Evolutionary conservation across 2,329 filamentous ascomycete species (phyloP).

Genomic region (Chalara sp.): DNA sequence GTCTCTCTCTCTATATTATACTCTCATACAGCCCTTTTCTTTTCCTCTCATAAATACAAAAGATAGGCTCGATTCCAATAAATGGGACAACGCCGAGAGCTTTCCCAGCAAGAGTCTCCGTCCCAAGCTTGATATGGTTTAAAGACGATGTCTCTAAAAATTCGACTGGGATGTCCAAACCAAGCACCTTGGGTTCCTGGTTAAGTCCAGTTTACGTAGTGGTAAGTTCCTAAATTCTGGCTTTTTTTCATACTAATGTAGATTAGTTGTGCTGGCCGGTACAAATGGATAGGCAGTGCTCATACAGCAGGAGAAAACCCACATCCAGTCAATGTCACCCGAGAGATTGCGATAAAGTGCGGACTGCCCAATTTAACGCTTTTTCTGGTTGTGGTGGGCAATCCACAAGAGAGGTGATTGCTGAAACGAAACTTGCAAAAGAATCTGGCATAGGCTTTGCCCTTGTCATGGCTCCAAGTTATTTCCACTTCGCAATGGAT

Average conservation of each 20-base stretch:
- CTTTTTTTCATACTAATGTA: constrained; percentile 31
- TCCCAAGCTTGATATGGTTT: no score
- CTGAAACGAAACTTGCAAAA: constrained; percentile 29
- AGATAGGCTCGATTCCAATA: no score
- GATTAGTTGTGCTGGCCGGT: no score
- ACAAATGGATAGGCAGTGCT: no score
- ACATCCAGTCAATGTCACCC: constrained; percentile 31
- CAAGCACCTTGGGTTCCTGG: constrained; percentile 14
- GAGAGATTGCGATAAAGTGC: constrained; percentile 26
- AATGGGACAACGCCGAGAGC: no score
- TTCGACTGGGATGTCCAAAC: constrained; percentile 14
- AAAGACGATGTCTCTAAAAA: no score
- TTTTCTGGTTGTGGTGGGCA: constrained; percentile 34
- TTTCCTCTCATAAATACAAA: no score
- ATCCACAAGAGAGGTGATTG: constrained; percentile 34
- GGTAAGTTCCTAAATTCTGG: constrained; percentile 29
- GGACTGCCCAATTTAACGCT: constrained; percentile 29
- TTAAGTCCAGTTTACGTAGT: constrained; percentile 14
- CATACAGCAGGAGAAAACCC: no score
- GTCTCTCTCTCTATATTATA: no score
- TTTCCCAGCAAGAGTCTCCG: no score
- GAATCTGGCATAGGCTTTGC: constrained; percentile 32
- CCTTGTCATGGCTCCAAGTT: constrained; percentile 32
- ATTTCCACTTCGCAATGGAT: constrained; percentile 34
- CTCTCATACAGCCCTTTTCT: no score